Base-by-base conservation (phyloP, 2,329 filamentous ascomycete species). In the Cladosporium sp. region DNA sequence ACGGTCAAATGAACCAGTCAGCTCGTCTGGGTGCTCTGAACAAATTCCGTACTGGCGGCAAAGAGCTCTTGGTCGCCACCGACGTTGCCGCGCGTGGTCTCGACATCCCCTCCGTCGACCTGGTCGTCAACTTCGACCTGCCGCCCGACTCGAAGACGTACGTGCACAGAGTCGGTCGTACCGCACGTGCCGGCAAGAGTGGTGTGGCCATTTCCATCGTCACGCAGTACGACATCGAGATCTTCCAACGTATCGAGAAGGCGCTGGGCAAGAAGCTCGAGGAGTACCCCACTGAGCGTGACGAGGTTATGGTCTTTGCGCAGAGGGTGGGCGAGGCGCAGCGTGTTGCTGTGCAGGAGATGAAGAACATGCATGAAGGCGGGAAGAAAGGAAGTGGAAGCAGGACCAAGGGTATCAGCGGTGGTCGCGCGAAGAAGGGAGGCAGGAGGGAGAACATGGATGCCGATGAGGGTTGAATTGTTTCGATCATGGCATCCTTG, bases 31-130 rank as follows among this genome's bases (percentile, higher is more conserved):
- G 92, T 7, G 91, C 95, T 0, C 83, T 99, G 10, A 91, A 91
- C 76, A 98, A 98, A 77, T 98, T 99, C 84, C 89, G 90, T 64
- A 84, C 90, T 3, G 88, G 89, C 8, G 87, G 85, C n/a, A 85
- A 93, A 50, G 88, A 96, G 70, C 94, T 99, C 46, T 86, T 99
- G 4, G 91, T 97, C 3, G 93, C 93, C 12, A 97, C 93, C 0
- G 93, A 97, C 76, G 92, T 97, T n/a, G 93, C 93, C 1, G 91
- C 93, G 0, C 89, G 93, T 76, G 94, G 93, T 83, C 84, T 97
- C 7, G 93, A 97, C 81, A 96, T 97, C 56, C 93, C 93, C 14
- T 90, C 88, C n/a, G 93, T 97, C 14, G 92, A 96, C 70, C 81
- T 94, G 0, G 91, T 97, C 2, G 78, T 97, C 70, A 97, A 97